phyloP scores from a whole-genome alignment of 768 basidiomycete genomes.

The Podaxis rugospora region DNA sequence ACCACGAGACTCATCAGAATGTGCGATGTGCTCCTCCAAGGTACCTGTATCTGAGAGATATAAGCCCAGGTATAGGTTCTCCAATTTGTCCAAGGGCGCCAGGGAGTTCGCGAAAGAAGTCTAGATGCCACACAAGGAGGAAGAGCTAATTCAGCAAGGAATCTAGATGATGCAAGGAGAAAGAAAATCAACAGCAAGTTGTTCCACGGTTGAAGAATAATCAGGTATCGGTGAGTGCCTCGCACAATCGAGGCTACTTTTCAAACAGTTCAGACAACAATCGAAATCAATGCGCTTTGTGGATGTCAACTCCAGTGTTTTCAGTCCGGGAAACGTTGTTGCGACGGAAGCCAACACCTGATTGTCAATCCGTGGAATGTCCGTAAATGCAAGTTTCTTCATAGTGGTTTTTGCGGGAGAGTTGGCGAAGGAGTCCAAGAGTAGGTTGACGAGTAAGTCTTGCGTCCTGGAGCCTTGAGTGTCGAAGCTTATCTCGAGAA shows the following conservation, averaged over 20 bases:
- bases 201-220: slow-evolving; percentile 33
- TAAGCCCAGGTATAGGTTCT: slow-evolving; percentile 54
- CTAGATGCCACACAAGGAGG: slow-evolving; percentile 23
- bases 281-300: slow-evolving; percentile 51
- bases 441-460: slow-evolving; percentile 26
- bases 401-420: slow-evolving; percentile 31
- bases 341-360: slow-evolving; percentile 45
- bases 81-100: slow-evolving; percentile 40
- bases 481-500: slow-evolving; percentile 37
- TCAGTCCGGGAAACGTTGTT: slow-evolving; percentile 38
- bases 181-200: slow-evolving; percentile 48
- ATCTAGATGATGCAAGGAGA: background rate
- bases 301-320: slow-evolving; percentile 50
- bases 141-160: background rate
- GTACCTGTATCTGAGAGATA: slow-evolving; percentile 55
- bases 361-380: slow-evolving; percentile 54
- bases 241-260: slow-evolving; percentile 50
- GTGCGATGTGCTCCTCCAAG: slow-evolving; percentile 42
- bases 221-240: slow-evolving; percentile 63
- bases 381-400: slow-evolving; percentile 44
- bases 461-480: slow-evolving; percentile 43
- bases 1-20: slow-evolving; percentile 28
- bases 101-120: slow-evolving; percentile 38
- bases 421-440: slow-evolving; percentile 28
- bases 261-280: slow-evolving; percentile 64